A percentile compares a stretch with the other conserved stretches of the same genome.
Evolutionary conservation across 805 yeast species (phyloP).

Genomic region (Lachancea cidri): DNA sequence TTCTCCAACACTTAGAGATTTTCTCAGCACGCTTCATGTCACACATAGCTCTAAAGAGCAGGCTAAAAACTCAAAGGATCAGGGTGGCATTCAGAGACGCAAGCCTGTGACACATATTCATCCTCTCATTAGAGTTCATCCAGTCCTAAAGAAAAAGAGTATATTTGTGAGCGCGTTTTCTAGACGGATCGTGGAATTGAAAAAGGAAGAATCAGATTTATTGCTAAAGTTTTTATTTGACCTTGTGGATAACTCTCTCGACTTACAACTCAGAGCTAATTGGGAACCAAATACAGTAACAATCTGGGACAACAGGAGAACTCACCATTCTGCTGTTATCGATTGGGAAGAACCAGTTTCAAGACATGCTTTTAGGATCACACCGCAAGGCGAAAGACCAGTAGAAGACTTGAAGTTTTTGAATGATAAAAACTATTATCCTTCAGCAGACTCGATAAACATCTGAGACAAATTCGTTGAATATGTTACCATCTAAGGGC

Average conservation of each 20-base stretch:
- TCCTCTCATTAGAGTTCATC: conserved; percentile 69
- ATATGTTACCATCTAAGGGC: too few species aligned
- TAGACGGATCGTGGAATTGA: conserved; percentile 64
- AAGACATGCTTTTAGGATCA: conserved; percentile 70
- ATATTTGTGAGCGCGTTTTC: conserved; percentile 57
- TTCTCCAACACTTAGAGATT: conserved; percentile 57
- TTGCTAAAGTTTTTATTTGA: conserved; percentile 52
- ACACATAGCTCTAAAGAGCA: conserved; percentile 69
- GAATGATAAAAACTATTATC: conserved; percentile 18
- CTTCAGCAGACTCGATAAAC: conserved; percentile 8
- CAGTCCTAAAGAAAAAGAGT: conserved; percentile 60
- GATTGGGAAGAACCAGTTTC: conserved; percentile 66
- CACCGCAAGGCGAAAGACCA: conserved; percentile 72
- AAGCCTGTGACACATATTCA: conserved; percentile 53
- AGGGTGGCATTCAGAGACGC: conserved; percentile 64
- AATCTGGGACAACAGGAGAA: conserved; percentile 74
- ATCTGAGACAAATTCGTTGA: too few species aligned
- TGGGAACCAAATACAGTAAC: conserved; percentile 72
- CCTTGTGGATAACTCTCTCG: conserved; percentile 50
- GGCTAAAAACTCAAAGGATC: conserved; percentile 48
- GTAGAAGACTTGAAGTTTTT: conserved; percentile 42
- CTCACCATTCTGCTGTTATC: conserved; percentile 60
- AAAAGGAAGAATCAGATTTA: conserved; percentile 62
- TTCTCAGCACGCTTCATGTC: conserved; percentile 57
- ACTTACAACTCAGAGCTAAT: conserved; percentile 61